These are phyloP conservation scores for Artemisia tridentata DNA, from an alignment of 129 eudicot species.

Conservation along the genomic window DNA sequence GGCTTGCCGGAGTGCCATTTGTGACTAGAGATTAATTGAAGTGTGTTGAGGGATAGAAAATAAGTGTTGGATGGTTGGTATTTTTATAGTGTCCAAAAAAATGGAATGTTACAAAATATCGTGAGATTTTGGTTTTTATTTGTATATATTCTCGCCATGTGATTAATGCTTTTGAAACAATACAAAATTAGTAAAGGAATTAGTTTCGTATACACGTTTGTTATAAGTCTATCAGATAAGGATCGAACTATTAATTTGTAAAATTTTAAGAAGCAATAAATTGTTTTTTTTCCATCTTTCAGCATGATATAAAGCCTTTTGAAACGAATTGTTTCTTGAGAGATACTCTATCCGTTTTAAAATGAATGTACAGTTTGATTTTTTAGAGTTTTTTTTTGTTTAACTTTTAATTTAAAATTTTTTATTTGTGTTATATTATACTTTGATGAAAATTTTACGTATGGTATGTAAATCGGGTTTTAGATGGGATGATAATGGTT, in stretches of 20 bases:
- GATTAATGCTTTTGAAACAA: slow-evolving; percentile 3
- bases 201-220: not conserved
- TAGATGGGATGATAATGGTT: no score
- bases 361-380: no score
- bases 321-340: no score
- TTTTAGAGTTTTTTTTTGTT: no score
- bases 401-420: no score
- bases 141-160: slow-evolving; percentile 11
- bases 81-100: slow-evolving; percentile 26
- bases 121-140: slow-evolving; percentile 22
- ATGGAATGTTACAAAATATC: slow-evolving; percentile 1
- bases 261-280: no score
- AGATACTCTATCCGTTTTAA: no score
- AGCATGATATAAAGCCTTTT: no score
- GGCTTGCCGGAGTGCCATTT: slow-evolving; percentile 62
- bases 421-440: no score
- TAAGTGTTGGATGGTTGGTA: slow-evolving; percentile 4
- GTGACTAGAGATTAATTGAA: not conserved
- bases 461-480: no score
- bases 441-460: no score
- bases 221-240: not conserved
- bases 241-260: not conserved
- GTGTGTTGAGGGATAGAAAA: not conserved
- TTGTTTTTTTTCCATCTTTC: not conserved
- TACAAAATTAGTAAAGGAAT: not conserved